A percentile compares a stretch with the other conserved stretches of the same genome.
These are phyloP conservation scores for Aristolochia contorta DNA, from an alignment of 164 flowering plant genomes.

Conservation along the genomic window DNA sequence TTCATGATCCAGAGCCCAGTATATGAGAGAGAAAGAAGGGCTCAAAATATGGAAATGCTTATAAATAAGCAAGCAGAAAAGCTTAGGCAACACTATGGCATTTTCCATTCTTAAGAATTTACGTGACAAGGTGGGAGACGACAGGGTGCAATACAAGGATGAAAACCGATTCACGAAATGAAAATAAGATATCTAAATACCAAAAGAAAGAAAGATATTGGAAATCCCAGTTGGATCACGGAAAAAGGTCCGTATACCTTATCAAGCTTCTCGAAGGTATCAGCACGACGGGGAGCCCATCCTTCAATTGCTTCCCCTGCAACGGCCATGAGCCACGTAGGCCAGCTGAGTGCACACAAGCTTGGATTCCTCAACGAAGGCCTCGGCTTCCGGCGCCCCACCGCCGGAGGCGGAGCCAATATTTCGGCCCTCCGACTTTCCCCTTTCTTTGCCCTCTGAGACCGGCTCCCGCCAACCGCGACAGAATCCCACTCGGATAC, in stretches of 20 bases:
- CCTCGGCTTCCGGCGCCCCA: constrained; percentile 12
- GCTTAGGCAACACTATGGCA: too few relatives aligned
- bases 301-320: constrained; percentile 71
- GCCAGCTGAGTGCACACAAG: constrained; percentile 42
- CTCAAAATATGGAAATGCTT: too few relatives aligned
- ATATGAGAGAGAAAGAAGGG: too few relatives aligned
- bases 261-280: constrained; percentile 68
- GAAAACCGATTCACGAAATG: too few relatives aligned
- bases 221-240: too few relatives aligned
- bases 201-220: too few relatives aligned
- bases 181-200: too few relatives aligned
- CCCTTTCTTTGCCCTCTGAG: constrained; percentile 13
- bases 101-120: too few relatives aligned
- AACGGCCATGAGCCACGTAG: constrained; percentile 61
- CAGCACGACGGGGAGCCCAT: constrained; percentile 78
- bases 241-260: constrained; percentile 34
- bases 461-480: constrained; percentile 13
- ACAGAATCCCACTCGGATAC: constrained; percentile 1
- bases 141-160: too few relatives aligned
- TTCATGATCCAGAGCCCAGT: too few relatives aligned
- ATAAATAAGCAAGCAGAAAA: too few relatives aligned
- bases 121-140: too few relatives aligned
- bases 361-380: constrained; percentile 19
- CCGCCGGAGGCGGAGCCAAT: constrained; percentile 14
- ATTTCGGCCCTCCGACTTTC: not conserved